Evolutionary conservation across 805 yeast species (phyloP).

Genomic region (Metschnikowia baotianmanensis): DNA sequence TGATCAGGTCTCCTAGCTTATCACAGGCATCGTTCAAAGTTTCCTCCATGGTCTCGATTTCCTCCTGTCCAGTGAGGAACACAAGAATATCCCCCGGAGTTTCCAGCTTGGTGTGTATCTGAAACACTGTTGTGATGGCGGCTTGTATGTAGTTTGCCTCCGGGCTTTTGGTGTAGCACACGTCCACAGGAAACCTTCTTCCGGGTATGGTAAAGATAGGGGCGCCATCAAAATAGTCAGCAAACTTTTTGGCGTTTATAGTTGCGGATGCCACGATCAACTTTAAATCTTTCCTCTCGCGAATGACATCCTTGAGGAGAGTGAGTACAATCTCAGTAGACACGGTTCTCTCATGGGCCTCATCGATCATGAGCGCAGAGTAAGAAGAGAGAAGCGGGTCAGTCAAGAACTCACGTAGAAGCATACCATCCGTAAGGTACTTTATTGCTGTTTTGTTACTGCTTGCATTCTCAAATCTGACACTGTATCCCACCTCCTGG

Average conservation of each 20-base stretch:
- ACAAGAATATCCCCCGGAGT: constrained; percentile 83
- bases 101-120: constrained; percentile 70
- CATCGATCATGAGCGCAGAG: constrained; percentile 89
- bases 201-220: constrained; percentile 93
- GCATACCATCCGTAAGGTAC: constrained; percentile 96
- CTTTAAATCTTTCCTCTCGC: constrained; percentile 65
- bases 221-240: constrained; percentile 75
- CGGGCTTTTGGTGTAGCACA: constrained; percentile 79
- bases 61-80: constrained; percentile 95
- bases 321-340: constrained; percentile 87
- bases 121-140: constrained; percentile 81
- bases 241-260: constrained; percentile 83
- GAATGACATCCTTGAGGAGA: constrained; percentile 66
- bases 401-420: constrained; percentile 74
- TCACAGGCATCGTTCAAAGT: constrained; percentile 61
- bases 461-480: constrained; percentile 82
- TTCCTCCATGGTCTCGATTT: constrained; percentile 81
- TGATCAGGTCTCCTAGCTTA: constrained; percentile 59
- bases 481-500: constrained; percentile 80
- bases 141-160: constrained; percentile 91
- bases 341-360: constrained; percentile 94
- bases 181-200: constrained; percentile 86
- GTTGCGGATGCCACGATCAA: constrained; percentile 91
- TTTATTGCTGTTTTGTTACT: constrained; percentile 67
- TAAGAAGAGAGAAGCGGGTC: constrained; percentile 71